phyloP scores from a whole-genome alignment of 208 protist species.

The Porcisia hertigi region DNA sequence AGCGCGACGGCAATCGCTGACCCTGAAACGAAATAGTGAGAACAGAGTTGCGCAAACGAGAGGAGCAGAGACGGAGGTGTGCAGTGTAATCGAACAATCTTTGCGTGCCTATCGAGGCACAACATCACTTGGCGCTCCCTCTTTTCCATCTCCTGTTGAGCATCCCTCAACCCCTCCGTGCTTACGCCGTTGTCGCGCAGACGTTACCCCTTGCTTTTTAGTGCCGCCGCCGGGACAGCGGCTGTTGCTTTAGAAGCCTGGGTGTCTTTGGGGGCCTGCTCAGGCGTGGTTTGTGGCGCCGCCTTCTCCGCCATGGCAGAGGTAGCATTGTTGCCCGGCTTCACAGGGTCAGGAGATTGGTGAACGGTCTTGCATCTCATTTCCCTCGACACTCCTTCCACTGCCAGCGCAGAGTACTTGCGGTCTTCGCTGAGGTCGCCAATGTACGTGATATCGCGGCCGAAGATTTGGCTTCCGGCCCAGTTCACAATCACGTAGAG shows the following conservation, averaged over 20 bases:
- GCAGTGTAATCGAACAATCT: neutral
- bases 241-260: constrained; percentile 1
- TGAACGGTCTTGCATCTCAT: constrained; percentile 44
- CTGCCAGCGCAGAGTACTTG: constrained; percentile 60
- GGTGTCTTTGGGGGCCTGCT: constrained; percentile 5
- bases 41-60: neutral
- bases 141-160: neutral
- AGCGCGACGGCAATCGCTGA: neutral
- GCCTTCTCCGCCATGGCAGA: constrained; percentile 34
- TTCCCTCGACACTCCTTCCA: constrained; percentile 65
- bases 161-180: neutral
- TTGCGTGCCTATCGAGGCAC: neutral
- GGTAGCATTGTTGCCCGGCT: constrained; percentile 40
- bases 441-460: constrained; percentile 87
- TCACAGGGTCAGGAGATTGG: constrained; percentile 47
- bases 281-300: neutral
- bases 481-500: constrained; percentile 88
- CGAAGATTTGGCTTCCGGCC: constrained; percentile 75
- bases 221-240: neutral
- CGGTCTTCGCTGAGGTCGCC: constrained; percentile 78
- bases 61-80: neutral
- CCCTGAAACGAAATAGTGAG: neutral
- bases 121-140: neutral
- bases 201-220: neutral
- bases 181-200: neutral